Conservation (phyloP, 2,329 filamentous ascomycete species). For the Aureobasidium vineae region DNA sequence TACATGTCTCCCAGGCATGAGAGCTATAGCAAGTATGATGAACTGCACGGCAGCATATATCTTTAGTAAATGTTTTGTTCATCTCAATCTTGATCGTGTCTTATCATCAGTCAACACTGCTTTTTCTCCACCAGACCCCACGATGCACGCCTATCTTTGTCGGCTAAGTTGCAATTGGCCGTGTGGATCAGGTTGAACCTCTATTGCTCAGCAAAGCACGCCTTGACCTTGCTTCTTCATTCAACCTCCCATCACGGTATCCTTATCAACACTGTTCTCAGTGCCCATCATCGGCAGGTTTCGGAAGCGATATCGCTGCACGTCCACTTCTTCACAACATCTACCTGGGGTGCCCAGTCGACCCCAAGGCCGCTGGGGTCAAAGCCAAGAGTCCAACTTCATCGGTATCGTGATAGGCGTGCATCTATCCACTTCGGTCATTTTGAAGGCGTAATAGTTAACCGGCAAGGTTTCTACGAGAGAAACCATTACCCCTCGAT, state of each 20-base stretch:
- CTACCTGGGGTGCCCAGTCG: slow-evolving; percentile 5
- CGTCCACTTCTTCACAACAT: neutral
- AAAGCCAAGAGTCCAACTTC: slow-evolving; percentile 13
- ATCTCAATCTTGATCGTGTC: neutral
- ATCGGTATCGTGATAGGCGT: slow-evolving; percentile 16
- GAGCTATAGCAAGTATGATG: neutral
- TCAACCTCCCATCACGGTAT: neutral
- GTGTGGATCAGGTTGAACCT: neutral
- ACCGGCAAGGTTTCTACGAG: no score
- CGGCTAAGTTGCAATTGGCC: neutral
- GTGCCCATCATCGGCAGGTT: neutral
- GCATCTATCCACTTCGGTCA: neutral
- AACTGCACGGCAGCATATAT: neutral
- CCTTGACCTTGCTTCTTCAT: slow-evolving; percentile 7
- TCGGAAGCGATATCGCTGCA: slow-evolving; percentile 17
- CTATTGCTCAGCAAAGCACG: neutral
- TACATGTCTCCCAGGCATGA: neutral
- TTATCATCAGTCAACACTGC: neutral
- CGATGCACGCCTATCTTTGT: neutral
- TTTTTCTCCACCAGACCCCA: neutral
- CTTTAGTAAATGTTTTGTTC: neutral
- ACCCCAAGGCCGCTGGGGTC: slow-evolving; percentile 9
- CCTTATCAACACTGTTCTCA: slow-evolving; percentile 1
- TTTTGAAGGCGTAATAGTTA: slow-evolving; percentile 20
- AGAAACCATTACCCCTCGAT: slow-evolving; percentile 20